These are phyloP conservation scores for Pythium sukuiense DNA, from an alignment of 352 stramenopile genomes.

Conservation along the genomic window DNA sequence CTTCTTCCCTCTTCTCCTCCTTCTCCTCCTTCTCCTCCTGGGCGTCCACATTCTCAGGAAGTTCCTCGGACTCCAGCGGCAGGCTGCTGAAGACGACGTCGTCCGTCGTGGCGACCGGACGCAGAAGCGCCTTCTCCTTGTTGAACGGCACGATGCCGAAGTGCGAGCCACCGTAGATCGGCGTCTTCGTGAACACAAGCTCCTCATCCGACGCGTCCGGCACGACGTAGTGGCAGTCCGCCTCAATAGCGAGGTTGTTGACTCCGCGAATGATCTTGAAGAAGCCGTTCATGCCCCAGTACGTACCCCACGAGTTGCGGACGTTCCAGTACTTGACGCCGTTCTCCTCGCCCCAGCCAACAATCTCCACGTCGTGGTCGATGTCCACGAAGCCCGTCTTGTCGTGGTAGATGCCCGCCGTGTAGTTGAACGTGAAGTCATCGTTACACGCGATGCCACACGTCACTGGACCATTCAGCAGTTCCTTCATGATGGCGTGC, in stretches of 20 bases:
- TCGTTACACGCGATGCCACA: constrained; percentile 86
- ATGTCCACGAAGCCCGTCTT: constrained; percentile 64
- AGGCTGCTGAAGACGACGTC: constrained; percentile 54
- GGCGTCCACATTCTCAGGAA: constrained; percentile 25
- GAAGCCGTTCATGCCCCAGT: constrained; percentile 93
- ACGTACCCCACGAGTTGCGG: constrained; percentile 90
- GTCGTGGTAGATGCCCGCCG: constrained; percentile 81
- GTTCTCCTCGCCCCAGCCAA: constrained; percentile 89
- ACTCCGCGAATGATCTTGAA: constrained; percentile 85
- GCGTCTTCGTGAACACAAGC: constrained; percentile 53
- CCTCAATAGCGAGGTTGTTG: constrained; percentile 88
- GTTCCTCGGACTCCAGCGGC: constrained; percentile 47
- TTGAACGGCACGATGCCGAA: constrained; percentile 60
- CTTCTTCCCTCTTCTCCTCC: constrained; percentile 2
- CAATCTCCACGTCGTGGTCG: constrained; percentile 90
- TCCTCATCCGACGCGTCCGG: constrained; percentile 56
- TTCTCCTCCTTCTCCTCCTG: constrained; percentile 14
- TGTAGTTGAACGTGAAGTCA: constrained; percentile 82
- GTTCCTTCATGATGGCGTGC: constrained; percentile 65
- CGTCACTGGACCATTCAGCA: constrained; percentile 82
- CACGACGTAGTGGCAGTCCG: constrained; percentile 81
- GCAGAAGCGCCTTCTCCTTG: constrained; percentile 58
- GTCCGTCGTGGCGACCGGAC: constrained; percentile 85
- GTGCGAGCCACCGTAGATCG: constrained; percentile 62
- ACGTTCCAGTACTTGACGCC: constrained; percentile 92